Base-by-base conservation (phyloP, 148 eudicot species). In the Nepenthes mirabilis region DNA sequence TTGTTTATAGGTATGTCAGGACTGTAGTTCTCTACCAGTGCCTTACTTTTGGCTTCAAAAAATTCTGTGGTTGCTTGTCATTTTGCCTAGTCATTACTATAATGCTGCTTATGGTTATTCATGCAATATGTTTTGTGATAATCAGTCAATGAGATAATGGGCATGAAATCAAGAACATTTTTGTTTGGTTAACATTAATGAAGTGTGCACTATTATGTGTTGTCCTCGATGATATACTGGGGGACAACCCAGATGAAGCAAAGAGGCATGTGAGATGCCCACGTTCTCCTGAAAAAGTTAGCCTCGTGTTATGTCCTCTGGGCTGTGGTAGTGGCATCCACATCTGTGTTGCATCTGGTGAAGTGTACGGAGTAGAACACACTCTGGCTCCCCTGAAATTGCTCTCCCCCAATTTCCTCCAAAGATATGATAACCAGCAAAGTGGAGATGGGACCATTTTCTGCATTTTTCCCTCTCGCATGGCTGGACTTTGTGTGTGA, bases 401-500 rank as follows among this genome's bases (percentile, higher is more conserved):
- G 56, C 95, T 93, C 60, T 93, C 86, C 76, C 99, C 99, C 40
- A 86, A 88, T 64, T 82, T 82, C 68, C 75, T 88, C 99, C 14
- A 93, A 93, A 70, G 88, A 93, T 62, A 82, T 87, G 59, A 71
- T 93, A 36, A 85, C 99, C 62, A 86, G 85, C 74, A 76, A 79
- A 69, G 80, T 83, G 70, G 99, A 93, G 74, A 71, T 93, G 47
- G 77, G 72, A 74, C 76, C 84, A 47, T 88, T 88, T 76, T 76
- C 87, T 68, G 56, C 61, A n/a, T 93, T 80, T 76, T 88, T 23
- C 23, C 99, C 72, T 83, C 99, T 71, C 88, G 95, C 57, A 88
- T 86, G 99, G 99, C 99, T 64, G 96, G 96, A 11, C 80, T 93
- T 36, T 33, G 99, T 89, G 14, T 93, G 99, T 71, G 99, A 88